A percentile compares a stretch with the other conserved stretches of the same genome.
These are phyloP conservation scores for Glycine tomentella DNA, from an alignment of 306 rosid species.

Conservation along the genomic window DNA sequence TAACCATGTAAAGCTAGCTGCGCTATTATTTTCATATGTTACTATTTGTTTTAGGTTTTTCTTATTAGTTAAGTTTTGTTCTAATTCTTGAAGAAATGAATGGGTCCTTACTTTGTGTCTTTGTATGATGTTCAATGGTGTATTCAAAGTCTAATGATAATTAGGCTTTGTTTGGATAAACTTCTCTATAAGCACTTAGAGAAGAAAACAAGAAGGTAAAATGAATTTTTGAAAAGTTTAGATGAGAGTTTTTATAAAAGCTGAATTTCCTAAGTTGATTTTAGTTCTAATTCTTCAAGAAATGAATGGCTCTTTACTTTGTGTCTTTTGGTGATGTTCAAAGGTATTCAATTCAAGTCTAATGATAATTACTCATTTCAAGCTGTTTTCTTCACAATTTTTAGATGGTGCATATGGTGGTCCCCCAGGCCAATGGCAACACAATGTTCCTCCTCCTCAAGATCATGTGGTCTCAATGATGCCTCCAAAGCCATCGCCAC, in stretches of 20 bases:
- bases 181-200: neutral
- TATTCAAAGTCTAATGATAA: neutral
- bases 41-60: slow-evolving; percentile 1
- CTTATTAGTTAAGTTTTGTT: slow-evolving; percentile 2
- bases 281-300: neutral
- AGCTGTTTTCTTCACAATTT: slow-evolving; percentile 36
- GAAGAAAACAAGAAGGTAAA: too few relatives aligned
- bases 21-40: neutral
- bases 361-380: neutral
- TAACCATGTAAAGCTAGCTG: neutral
- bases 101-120: slow-evolving; percentile 7
- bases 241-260: too few relatives aligned
- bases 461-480: slow-evolving; percentile 50
- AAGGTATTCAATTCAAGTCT: neutral
- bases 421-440: slow-evolving; percentile 69
- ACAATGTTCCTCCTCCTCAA: slow-evolving; percentile 77
- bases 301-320: neutral
- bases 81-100: neutral
- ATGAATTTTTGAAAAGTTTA: too few relatives aligned
- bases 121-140: slow-evolving; percentile 11
- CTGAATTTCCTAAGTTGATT: too few relatives aligned
- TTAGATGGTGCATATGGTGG: slow-evolving; percentile 73
- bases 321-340: neutral
- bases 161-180: neutral
- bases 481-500: slow-evolving; percentile 72